A percentile compares a stretch with the other conserved stretches of the same genome.
These are phyloP conservation scores for Pyronema domesticum DNA, from an alignment of 495 filamentous ascomycete species.

Conservation along the genomic window DNA sequence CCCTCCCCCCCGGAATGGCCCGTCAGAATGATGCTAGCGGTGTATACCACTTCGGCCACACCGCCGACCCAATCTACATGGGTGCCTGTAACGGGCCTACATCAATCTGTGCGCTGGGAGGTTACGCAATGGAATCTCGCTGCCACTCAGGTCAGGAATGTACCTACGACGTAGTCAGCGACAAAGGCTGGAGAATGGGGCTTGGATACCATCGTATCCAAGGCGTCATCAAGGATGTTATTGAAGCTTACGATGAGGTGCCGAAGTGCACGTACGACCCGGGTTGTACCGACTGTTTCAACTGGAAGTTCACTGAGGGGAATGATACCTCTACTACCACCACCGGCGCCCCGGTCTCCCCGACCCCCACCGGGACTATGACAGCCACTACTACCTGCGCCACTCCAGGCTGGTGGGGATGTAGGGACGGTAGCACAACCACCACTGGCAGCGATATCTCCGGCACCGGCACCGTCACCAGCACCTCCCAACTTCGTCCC, in stretches of 20 bases:
- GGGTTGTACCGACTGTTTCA: slow-evolving; percentile 76
- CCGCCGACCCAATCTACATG: slow-evolving; percentile 87
- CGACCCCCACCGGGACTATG: slow-evolving; percentile 31
- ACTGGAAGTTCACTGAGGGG: slow-evolving; percentile 87
- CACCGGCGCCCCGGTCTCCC: slow-evolving; percentile 35
- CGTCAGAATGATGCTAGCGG: slow-evolving; percentile 32
- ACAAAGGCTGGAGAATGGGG: slow-evolving; percentile 77
- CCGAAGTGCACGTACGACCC: slow-evolving; percentile 50
- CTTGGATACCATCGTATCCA: slow-evolving; percentile 73
- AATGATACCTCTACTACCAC: slow-evolving; percentile 66
- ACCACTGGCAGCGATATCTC: slow-evolving; percentile 26
- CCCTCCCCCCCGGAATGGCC: slow-evolving; percentile 50
- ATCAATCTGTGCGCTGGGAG: slow-evolving; percentile 70
- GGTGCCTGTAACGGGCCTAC: slow-evolving; percentile 86
- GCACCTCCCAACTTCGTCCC: slow-evolving; percentile 17
- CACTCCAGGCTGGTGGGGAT: slow-evolving; percentile 56
- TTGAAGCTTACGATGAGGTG: slow-evolving; percentile 60
- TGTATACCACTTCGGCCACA: slow-evolving; percentile 77
- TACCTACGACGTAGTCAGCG: slow-evolving; percentile 74
- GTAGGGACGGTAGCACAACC: slow-evolving; percentile 38
- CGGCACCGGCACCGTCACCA: slow-evolving; percentile 24
- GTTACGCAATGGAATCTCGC: slow-evolving; percentile 83
- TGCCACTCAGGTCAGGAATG: slow-evolving; percentile 83
- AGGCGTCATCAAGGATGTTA: slow-evolving; percentile 66
- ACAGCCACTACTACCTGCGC: slow-evolving; percentile 38